Evolutionary conservation across 345 rosid species (phyloP).

Genomic region (Lepidium sativum): DNA sequence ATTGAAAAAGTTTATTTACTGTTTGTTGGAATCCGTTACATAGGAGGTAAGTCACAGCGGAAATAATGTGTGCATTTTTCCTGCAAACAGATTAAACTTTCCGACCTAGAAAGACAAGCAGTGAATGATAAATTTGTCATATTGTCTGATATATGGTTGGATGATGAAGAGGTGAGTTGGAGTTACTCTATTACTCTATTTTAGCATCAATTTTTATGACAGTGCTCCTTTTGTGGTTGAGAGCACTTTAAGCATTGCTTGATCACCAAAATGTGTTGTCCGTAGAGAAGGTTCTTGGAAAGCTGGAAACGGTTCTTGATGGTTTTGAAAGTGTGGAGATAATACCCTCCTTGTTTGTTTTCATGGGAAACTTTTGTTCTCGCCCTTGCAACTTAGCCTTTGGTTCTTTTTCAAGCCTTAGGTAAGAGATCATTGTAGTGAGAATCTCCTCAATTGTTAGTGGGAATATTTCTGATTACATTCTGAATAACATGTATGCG

Average conservation of each 20-base stretch:
- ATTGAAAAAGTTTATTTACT: background rate
- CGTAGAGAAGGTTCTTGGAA: slow-evolving; percentile 66
- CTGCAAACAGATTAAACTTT: slow-evolving; percentile 46
- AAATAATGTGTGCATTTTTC: slow-evolving; percentile 25
- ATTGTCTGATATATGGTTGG: slow-evolving; percentile 87
- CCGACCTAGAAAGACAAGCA: slow-evolving; percentile 57
- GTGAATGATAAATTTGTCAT: slow-evolving; percentile 81
- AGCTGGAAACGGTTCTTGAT: slow-evolving; percentile 64
- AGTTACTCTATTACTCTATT: slow-evolving; percentile 5
- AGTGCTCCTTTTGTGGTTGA: background rate
- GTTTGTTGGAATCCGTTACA: background rate
- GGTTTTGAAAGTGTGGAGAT: slow-evolving; percentile 75
- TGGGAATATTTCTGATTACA: background rate
- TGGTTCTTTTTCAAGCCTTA: slow-evolving; percentile 65
- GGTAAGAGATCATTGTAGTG: slow-evolving; percentile 35
- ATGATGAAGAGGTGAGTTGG: slow-evolving; percentile 64
- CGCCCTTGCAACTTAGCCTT: slow-evolving; percentile 78
- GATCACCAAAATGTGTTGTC: slow-evolving; percentile 32
- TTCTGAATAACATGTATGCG: background rate
- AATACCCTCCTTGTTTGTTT: slow-evolving; percentile 88
- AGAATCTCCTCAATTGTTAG: background rate
- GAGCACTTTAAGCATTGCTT: slow-evolving; percentile 17
- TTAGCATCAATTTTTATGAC: background rate
- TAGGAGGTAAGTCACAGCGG: background rate
- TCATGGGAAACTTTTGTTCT: slow-evolving; percentile 91